Evolutionary conservation across 768 basidiomycete species (phyloP).

Genomic region (Agaricus sinodeliciosus): DNA sequence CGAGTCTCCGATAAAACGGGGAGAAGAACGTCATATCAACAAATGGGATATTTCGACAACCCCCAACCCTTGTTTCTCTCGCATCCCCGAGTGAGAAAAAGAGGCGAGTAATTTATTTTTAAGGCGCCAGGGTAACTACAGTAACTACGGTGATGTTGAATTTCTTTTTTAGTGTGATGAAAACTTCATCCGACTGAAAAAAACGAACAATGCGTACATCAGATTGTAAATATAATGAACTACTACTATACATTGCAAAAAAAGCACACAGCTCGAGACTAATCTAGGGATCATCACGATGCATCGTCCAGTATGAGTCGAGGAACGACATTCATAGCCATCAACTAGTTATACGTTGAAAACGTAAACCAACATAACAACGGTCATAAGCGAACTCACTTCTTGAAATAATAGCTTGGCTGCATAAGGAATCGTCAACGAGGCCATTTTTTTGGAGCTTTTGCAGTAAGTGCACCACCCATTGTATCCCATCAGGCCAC

Average conservation of each 20-base stretch:
- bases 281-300: not conserved
- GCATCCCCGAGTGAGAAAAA: not conserved
- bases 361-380: not conserved
- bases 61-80: no score
- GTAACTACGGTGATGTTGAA: no score
- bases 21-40: no score
- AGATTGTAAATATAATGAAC: no score
- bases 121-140: no score
- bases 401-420: slow-evolving; percentile 92
- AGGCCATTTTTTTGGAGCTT: slow-evolving; percentile 93
- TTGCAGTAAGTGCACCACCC: slow-evolving; percentile 99
- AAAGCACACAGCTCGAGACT: no score
- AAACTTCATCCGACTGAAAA: no score
- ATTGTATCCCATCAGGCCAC: slow-evolving; percentile 91
- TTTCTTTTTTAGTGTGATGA: no score
- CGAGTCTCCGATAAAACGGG: no score
- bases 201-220: no score
- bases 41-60: no score
- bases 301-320: slow-evolving; percentile 84
- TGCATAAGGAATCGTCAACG: slow-evolving; percentile 93
- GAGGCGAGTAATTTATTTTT: not conserved
- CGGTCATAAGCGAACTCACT: slow-evolving; percentile 32
- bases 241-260: no score
- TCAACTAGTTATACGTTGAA: slow-evolving; percentile 44
- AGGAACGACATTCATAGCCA: slow-evolving; percentile 97